Conservation (phyloP, 371 early-diverging fungal species). For the Mycotypha africana region DNA sequence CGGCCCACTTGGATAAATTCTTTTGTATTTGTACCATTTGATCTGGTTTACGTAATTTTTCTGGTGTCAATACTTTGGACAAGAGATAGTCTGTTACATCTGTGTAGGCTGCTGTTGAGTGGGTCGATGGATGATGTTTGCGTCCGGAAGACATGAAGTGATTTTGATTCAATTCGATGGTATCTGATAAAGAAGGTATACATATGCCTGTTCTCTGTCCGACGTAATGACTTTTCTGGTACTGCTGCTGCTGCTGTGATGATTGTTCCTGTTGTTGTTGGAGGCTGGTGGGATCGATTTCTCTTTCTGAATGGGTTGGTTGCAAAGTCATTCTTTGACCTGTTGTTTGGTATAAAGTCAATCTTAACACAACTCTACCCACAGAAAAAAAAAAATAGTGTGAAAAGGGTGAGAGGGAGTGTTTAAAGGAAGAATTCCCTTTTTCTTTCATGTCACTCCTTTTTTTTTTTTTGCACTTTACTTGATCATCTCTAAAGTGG, state of each 20-base stretch:
- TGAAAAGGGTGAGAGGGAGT: too few relatives aligned
- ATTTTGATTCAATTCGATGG: constrained; percentile 22
- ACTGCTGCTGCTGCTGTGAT: neutral
- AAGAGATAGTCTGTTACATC: constrained; percentile 65
- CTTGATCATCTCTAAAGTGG: constrained; percentile 72
- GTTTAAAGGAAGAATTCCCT: too few relatives aligned
- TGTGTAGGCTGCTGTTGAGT: constrained; percentile 6
- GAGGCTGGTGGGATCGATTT: constrained; percentile 58
- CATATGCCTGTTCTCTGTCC: constrained; percentile 36
- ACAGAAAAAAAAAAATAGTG: neutral
- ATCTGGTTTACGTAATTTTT: constrained; percentile 54
- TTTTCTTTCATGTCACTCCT: neutral
- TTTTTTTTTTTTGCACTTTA: constrained; percentile 25
- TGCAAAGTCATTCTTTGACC: constrained; percentile 63
- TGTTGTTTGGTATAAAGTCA: constrained; percentile 55
- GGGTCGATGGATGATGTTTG: neutral
- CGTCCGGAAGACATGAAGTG: constrained; percentile 4
- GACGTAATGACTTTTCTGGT: constrained; percentile 26
- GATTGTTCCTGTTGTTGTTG: neutral
- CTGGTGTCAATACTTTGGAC: constrained; percentile 58
- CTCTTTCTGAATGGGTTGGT: constrained; percentile 66
- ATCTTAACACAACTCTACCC: constrained; percentile 52
- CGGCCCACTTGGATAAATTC: constrained; percentile 60
- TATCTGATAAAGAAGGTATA: constrained; percentile 24
- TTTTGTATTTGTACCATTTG: constrained; percentile 64